Evolutionary conservation across 768 basidiomycete species (phyloP).

Genomic region (Xerocomus potaroensis): DNA sequence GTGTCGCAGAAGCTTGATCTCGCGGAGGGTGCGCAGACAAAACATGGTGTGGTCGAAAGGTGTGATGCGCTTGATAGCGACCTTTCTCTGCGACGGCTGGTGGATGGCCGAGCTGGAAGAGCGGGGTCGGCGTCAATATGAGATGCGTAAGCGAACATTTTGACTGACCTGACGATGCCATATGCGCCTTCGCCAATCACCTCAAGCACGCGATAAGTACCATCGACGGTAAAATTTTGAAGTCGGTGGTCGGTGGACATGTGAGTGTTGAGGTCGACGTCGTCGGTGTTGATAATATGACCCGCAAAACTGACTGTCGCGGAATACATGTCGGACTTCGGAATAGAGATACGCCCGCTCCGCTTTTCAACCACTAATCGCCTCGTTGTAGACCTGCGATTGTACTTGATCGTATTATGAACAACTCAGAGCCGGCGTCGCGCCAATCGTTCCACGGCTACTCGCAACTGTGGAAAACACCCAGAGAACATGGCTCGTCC

Average conservation of each 20-base stretch:
- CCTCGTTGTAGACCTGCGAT: background rate
- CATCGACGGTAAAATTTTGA: conserved; percentile 46
- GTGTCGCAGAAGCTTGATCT: conserved; percentile 91
- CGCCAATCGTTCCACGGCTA: background rate
- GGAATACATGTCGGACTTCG: conserved; percentile 19
- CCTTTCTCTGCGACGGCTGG: conserved; percentile 70
- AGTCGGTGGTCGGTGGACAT: conserved; percentile 32
- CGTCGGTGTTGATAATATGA: conserved; percentile 8
- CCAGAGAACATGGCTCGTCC: background rate
- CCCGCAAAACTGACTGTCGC: background rate
- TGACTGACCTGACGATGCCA: conserved; percentile 71
- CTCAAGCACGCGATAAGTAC: conserved; percentile 69
- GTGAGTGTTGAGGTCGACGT: conserved; percentile 4
- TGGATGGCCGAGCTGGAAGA: conserved; percentile 65
- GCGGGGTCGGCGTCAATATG: conserved; percentile 5
- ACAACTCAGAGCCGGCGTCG: background rate
- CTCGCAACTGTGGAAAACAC: background rate
- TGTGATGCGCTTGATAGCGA: conserved; percentile 94
- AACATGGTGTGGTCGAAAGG: conserved; percentile 97
- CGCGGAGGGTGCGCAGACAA: conserved; percentile 75
- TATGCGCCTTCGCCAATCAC: conserved; percentile 95
- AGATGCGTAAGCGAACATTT: background rate
- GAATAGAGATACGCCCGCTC: conserved; percentile 6
- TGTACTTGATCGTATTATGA: background rate
- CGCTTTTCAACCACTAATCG: background rate